A percentile compares a stretch with the other conserved stretches of the same genome.
phyloP scores from a whole-genome alignment of 2,329 filamentous ascomycete species.

The Fusarium sp. region DNA sequence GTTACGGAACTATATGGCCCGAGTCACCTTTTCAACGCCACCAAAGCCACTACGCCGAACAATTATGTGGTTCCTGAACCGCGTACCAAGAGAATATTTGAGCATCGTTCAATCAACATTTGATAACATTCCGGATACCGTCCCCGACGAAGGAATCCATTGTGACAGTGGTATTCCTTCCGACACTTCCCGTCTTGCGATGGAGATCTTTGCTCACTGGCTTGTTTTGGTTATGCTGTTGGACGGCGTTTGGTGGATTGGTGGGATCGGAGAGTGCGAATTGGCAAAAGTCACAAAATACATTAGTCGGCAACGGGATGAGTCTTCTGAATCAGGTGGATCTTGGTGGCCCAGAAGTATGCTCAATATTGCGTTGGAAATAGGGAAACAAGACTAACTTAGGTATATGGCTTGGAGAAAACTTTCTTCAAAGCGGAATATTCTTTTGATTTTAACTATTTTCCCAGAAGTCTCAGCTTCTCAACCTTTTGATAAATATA shows the following conservation, averaged over 20 bases:
- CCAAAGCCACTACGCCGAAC: slow-evolving; percentile 51
- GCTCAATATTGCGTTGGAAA: slow-evolving; percentile 36
- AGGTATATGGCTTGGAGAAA: accelerated
- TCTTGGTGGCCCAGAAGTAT: slow-evolving; percentile 55
- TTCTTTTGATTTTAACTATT: not conserved
- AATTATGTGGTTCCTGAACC: slow-evolving; percentile 57
- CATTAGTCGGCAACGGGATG: slow-evolving; percentile 2
- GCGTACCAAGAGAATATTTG: slow-evolving; percentile 50
- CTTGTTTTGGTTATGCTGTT: slow-evolving; percentile 53
- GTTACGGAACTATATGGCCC: slow-evolving; percentile 34
- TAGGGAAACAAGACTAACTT: not conserved
- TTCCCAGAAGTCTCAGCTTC: accelerated
- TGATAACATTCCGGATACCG: slow-evolving; percentile 20
- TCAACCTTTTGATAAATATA: not conserved
- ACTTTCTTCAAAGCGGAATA: too few relatives aligned
- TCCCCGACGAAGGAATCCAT: not conserved
- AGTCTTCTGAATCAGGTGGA: slow-evolving; percentile 3
- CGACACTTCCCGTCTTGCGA: slow-evolving; percentile 43
- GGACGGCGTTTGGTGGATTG: slow-evolving; percentile 57
- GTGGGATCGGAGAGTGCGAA: slow-evolving; percentile 52
- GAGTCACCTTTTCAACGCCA: slow-evolving; percentile 42
- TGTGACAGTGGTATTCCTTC: not conserved
- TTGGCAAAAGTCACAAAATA: slow-evolving; percentile 44
- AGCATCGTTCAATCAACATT: slow-evolving; percentile 51
- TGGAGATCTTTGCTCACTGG: slow-evolving; percentile 56